Evolutionary conservation across 495 filamentous ascomycete species (phyloP), one percentile per base, ranked within the genome.

Genomic region (Aspergillus saccharolyticus): DNA sequence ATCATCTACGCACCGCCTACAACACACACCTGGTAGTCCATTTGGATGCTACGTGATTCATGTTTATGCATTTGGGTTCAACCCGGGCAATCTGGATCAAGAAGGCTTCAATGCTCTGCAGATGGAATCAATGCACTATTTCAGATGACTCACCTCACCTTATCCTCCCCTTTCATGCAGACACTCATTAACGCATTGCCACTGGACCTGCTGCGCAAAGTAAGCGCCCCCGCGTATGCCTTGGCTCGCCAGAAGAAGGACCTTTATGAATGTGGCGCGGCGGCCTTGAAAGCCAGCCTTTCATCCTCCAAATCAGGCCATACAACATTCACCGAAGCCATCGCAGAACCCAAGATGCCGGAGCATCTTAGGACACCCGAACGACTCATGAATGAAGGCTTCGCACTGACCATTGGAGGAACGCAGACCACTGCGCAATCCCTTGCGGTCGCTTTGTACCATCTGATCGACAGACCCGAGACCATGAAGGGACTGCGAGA

Each of bases 371-470:
- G 56, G 1, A 30, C 44, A n/a, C 19, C 51, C 0, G 21, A 65
- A 4, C 62, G 77, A 0, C 63, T 81, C 0, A 58, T 56, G 24
- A 65, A 78, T 45, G 80, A 83, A 54, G 73, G 67, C 12, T 59
- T 70, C 24, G 51, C 63, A 4, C 43, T 82, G 30, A 55, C 75
- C 1, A 64, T 63, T 21, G 78, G 70, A 1, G 78, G 78, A 0
- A 76, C 74, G 0, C 75, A 75, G 58, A 80, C 78, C 9, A 76
- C 76, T 0, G 63, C 57, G 0, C 42, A 61, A 3, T 48, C 64
- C 3, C 48, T 74, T 45, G 18, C 61, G 0, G 20, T 66, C 16
- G 66, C 44, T 0, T 22, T 56, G 9, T 74, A 51, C 20, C 44
- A 66, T 33, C 16, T 72, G 0, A 18, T 61, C 15, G 43, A 14